Base-by-base conservation (phyloP, 140 eudicot genomes). In the Anethum foeniculum region DNA sequence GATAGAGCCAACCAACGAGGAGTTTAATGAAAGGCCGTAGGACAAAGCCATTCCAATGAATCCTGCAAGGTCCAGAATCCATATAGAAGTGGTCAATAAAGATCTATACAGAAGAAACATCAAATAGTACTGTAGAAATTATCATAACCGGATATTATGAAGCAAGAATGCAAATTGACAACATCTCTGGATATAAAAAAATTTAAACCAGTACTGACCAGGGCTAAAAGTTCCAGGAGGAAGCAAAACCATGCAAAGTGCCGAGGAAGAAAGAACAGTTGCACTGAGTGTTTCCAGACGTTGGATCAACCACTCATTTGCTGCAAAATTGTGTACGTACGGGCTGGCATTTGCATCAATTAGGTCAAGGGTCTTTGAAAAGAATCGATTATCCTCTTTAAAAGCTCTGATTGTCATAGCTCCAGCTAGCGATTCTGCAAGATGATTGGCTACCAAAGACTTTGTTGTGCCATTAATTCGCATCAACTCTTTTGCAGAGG, bases 21-120 rank as follows among this genome's bases (percentile, higher is more conserved):
- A 88, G 80, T 91, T 93, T 64, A 93, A 77, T 11, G 98, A 91
- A 48, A 93, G 97, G 71, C 98, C 97, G 78, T 93, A 93, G 51
- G 98, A 93, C 81, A 93, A 86, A 23, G 97, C 97, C 98, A 93
- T 93, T 84, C 98, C 98, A 81, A 93, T 85, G 83, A 93, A 93
- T 84, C 98, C 98, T 93, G 96, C 82, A 84, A 81, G 74, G 67
- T 10, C 27, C 27, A 9, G 6, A 54, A 41, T 39, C 5, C 43
- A 39, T 3, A 25, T 7, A 79, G 48, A 67, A 8, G 65, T 65
- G 56, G 64, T 79, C 46, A 58, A 39, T 39, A 41, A 72, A 60
- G 25, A 79, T 60, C 46, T 44, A 38, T 21, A 19, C 52, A 47
- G 52, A 47, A 47, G 52, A 47, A 47, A 47, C 18, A 47, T 47